Conservation (phyloP, 2,329 filamentous ascomycete genomes). For the Pseudogymnoascus sp. region DNA sequence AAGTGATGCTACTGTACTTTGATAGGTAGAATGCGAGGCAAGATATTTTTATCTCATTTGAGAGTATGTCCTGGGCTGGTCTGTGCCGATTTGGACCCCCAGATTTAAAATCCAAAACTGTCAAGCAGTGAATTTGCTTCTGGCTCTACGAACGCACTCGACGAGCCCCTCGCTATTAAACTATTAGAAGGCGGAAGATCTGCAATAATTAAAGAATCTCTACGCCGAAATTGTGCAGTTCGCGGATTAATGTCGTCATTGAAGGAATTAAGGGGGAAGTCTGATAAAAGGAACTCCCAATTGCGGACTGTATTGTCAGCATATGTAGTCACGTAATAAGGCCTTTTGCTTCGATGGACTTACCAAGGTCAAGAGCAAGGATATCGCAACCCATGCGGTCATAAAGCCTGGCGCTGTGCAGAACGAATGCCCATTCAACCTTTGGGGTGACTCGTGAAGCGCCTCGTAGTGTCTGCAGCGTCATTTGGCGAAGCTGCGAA, state of each 20-base stretch:
- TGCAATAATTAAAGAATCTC: conserved; percentile 72
- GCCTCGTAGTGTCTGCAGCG: conserved; percentile 75
- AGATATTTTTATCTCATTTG: not conserved
- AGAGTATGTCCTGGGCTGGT: not conserved
- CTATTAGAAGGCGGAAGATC: conserved; percentile 50
- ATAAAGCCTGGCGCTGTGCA: conserved; percentile 77
- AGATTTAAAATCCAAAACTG: conserved; percentile 76
- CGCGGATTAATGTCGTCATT: conserved; percentile 31
- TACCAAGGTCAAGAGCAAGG: conserved; percentile 75
- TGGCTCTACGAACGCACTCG: conserved; percentile 86
- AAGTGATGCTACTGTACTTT: not conserved
- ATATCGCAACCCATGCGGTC: conserved; percentile 91
- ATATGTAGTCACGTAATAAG: not conserved
- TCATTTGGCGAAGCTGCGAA: conserved; percentile 72
- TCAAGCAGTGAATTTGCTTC: conserved; percentile 81
- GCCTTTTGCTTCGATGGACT: conserved; percentile 24
- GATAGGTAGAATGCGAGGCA: not conserved
- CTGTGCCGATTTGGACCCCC: not conserved
- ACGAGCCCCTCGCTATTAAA: conserved; percentile 44
- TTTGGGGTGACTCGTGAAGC: conserved; percentile 70
- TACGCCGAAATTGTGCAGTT: conserved; percentile 54
- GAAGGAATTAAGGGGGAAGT: conserved; percentile 36
- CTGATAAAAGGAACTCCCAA: conserved; percentile 67
- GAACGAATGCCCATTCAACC: conserved; percentile 80
- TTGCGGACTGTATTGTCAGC: conserved; percentile 50